Percentiles rank a stretch among this genome's conserved stretches.
These are phyloP conservation scores for Solanum hybrid DNA, from an alignment of 305 asterid species.

Conservation along the genomic window DNA sequence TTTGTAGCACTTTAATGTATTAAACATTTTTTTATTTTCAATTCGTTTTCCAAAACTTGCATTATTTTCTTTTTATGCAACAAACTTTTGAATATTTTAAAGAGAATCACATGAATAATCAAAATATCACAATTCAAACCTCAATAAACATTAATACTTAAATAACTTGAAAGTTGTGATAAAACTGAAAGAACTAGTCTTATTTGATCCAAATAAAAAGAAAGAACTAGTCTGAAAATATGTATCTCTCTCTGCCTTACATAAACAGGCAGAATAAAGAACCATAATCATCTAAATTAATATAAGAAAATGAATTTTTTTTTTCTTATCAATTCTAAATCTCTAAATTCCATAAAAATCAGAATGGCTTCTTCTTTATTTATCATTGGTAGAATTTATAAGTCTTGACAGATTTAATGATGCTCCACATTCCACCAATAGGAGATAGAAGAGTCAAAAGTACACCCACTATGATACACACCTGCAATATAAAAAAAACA, in stretches of 20 bases:
- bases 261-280: background rate
- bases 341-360: background rate
- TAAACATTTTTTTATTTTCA: background rate
- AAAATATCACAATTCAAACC: background rate
- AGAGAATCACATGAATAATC: background rate
- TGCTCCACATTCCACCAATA: conserved; percentile 64
- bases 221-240: background rate
- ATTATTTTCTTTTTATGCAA: too few species aligned
- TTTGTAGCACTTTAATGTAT: background rate
- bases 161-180: background rate
- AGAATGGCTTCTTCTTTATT: background rate
- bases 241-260: background rate
- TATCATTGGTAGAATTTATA: conserved; percentile 37
- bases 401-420: conserved; percentile 36
- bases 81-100: background rate
- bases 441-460: conserved; percentile 42
- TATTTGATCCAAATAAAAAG: too few species aligned
- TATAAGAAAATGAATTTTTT: background rate
- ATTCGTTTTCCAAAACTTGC: too few species aligned
- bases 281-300: conserved; percentile 1
- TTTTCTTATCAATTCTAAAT: background rate
- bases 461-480: conserved; percentile 41
- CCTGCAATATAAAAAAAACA: conserved; percentile 17
- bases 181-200: background rate
- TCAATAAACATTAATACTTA: background rate